Evolutionary conservation across 352 stramenopile species (phyloP).

Genomic region (Thalassiosira mediterranea): DNA sequence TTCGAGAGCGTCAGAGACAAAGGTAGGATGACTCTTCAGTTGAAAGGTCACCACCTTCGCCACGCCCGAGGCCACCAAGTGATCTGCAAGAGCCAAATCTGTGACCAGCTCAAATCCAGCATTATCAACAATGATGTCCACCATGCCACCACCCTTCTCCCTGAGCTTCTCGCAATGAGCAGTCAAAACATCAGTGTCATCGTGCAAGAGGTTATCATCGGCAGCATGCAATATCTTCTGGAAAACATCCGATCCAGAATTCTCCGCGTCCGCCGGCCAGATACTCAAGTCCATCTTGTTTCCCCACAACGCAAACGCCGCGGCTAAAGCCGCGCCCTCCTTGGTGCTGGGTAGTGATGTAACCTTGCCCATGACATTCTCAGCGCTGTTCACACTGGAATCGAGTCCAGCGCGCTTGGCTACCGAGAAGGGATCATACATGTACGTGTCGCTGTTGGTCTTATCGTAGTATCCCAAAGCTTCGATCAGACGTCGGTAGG

Average conservation of each 20-base stretch:
- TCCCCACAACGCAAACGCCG: conserved; percentile 83
- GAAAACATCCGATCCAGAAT: conserved; percentile 76
- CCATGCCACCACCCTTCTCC: conserved; percentile 59
- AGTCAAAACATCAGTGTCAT: conserved; percentile 75
- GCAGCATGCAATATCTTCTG: conserved; percentile 74
- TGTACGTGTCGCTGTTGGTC: conserved; percentile 57
- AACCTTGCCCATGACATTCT: conserved; percentile 79
- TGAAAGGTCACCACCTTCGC: conserved; percentile 83
- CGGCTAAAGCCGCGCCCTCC: conserved; percentile 65
- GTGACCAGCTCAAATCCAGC: conserved; percentile 87
- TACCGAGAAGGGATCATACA: conserved; percentile 83
- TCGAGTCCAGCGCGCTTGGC: conserved; percentile 82
- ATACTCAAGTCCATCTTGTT: conserved; percentile 88
- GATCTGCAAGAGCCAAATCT: conserved; percentile 85
- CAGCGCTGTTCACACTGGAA: conserved; percentile 73
- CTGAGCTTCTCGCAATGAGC: conserved; percentile 65
- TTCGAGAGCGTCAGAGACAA: conserved; percentile 87
- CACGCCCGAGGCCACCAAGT: conserved; percentile 79
- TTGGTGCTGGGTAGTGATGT: conserved; percentile 46
- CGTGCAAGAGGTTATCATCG: conserved; percentile 84
- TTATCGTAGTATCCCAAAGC: conserved; percentile 82
- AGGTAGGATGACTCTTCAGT: conserved; percentile 87
- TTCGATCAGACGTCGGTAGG: conserved; percentile 84
- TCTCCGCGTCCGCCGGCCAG: conserved; percentile 79
- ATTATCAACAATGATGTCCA: conserved; percentile 89